These are phyloP conservation scores for Nigrospora osmanthi DNA, from an alignment of 2,329 filamentous ascomycete species.

Conservation along the genomic window DNA sequence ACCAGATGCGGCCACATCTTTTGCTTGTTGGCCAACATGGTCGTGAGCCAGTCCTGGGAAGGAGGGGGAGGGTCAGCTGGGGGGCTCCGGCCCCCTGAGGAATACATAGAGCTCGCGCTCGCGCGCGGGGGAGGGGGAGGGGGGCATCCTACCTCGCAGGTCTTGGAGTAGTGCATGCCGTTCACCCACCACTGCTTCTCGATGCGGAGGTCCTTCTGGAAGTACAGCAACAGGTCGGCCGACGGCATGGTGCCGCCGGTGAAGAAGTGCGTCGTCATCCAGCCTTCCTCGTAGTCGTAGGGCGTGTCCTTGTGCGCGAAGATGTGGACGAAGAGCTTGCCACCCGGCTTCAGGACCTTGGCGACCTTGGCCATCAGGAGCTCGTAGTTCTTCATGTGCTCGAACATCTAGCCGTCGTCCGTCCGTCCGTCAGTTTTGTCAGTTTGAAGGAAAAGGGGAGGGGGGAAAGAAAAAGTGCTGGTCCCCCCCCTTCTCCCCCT, in stretches of 20 bases:
- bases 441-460: background rate
- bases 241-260: conserved; percentile 66
- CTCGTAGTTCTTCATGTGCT: conserved; percentile 73
- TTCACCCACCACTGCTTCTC: conserved; percentile 65
- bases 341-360: conserved; percentile 49
- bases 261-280: conserved; percentile 71
- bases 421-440: no score
- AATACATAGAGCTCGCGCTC: no score
- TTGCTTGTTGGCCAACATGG: conserved; percentile 50
- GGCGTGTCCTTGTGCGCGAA: conserved; percentile 58
- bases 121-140: background rate
- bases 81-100: no score
- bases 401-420: conserved; percentile 47
- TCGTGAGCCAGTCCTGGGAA: conserved; percentile 50
- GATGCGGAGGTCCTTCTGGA: conserved; percentile 54
- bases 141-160: conserved; percentile 48
- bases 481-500: no score
- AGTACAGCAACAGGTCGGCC: conserved; percentile 58
- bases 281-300: conserved; percentile 64
- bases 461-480: no score
- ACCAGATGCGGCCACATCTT: conserved; percentile 56
- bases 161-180: conserved; percentile 60
- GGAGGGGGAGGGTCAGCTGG: background rate
- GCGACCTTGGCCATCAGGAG: conserved; percentile 56
- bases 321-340: conserved; percentile 63